A percentile compares a stretch with the other conserved stretches of the same genome.
These are phyloP conservation scores for Russula foetens DNA, from an alignment of 768 basidiomycete genomes.

Conservation along the genomic window DNA sequence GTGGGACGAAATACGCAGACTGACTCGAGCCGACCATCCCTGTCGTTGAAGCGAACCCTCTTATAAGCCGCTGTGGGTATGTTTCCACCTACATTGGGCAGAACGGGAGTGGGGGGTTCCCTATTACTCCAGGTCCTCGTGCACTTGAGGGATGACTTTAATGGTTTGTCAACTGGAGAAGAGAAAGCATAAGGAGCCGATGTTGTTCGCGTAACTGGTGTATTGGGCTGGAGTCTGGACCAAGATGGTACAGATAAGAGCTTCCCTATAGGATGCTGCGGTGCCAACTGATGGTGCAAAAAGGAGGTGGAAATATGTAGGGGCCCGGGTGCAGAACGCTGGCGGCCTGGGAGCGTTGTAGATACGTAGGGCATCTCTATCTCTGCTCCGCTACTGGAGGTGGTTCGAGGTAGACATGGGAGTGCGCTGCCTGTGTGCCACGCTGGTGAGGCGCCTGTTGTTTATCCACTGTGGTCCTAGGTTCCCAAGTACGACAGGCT, in stretches of 20 bases:
- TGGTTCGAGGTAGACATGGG: background rate
- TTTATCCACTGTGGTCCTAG: background rate
- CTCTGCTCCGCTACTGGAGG: background rate
- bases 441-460: background rate
- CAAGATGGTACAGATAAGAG: background rate
- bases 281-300: too few species aligned
- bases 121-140: background rate
- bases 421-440: background rate
- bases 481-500: background rate
- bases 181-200: background rate
- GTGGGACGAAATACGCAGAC: background rate
- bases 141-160: constrained; percentile 1
- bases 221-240: background rate
- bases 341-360: background rate
- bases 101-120: too few species aligned
- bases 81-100: background rate
- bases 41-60: constrained; percentile 6
- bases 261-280: background rate
- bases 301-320: background rate
- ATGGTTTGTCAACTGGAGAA: background rate
- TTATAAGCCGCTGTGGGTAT: background rate
- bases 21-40: background rate
- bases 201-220: background rate
- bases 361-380: constrained; percentile 5
- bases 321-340: background rate